phyloP scores from a whole-genome alignment of 345 rosid genomes.

The Syzygium grande region DNA sequence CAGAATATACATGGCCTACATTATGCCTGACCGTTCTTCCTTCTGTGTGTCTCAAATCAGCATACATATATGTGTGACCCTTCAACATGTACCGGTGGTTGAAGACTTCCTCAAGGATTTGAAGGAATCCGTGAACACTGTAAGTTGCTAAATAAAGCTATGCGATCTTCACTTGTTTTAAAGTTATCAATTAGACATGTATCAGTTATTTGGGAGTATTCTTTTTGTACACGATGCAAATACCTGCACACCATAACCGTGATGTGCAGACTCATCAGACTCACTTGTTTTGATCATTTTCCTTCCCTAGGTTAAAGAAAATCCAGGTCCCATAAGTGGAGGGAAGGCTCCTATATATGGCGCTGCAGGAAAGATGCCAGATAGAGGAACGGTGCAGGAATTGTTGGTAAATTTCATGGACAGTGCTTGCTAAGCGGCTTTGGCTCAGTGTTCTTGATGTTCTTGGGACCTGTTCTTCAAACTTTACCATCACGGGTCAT shows the following conservation, averaged over 20 bases:
- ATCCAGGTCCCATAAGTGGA: conserved; percentile 80
- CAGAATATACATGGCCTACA: not conserved
- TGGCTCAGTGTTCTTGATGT: not conserved
- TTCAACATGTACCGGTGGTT: conserved; percentile 63
- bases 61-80: conserved; percentile 80
- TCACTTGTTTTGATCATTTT: not conserved
- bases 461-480: not conserved
- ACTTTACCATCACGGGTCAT: not conserved
- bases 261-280: not conserved
- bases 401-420: conserved; percentile 86
- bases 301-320: conserved; percentile 48
- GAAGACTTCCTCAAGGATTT: conserved; percentile 63
- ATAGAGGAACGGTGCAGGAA: conserved; percentile 77
- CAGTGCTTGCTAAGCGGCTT: conserved; percentile 39
- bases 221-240: not conserved
- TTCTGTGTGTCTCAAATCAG: conserved; percentile 29
- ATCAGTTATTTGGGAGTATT: not conserved
- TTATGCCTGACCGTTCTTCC: not conserved
- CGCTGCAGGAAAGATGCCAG: conserved; percentile 87
- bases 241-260: not conserved
- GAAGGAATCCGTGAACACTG: conserved; percentile 63
- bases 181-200: not conserved
- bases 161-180: not conserved
- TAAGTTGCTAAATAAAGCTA: conserved; percentile 20
- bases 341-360: conserved; percentile 92